Conservation (phyloP, 805 yeast genomes). For the Scheffersomyces lignosus region DNA sequence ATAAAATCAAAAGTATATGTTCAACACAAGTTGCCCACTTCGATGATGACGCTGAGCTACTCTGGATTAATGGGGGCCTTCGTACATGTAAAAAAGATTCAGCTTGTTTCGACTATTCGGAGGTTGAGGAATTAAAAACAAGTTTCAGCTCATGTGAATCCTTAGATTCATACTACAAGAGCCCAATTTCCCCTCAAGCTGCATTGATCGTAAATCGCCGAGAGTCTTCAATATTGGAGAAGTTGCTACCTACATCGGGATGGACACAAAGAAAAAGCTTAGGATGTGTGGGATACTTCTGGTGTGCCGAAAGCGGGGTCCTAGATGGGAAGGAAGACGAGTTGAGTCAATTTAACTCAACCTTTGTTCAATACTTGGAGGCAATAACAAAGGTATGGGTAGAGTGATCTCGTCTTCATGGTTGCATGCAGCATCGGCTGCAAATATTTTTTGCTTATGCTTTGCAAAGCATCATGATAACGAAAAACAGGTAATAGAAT, state of each 20-base stretch:
- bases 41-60: slow-evolving; percentile 12
- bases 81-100: slow-evolving; percentile 19
- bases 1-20: slow-evolving; percentile 14
- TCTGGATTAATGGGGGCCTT: slow-evolving; percentile 34
- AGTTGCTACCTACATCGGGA: neutral
- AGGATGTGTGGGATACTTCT: neutral
- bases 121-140: neutral
- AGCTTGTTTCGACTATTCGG: neutral
- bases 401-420: too few relatives aligned
- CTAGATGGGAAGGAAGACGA: too few relatives aligned
- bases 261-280: neutral
- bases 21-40: slow-evolving; percentile 28
- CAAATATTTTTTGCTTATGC: too few relatives aligned
- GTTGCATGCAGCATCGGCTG: too few relatives aligned
- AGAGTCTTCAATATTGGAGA: neutral
- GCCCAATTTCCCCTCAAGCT: neutral
- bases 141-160: neutral
- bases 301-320: neutral
- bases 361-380: too few relatives aligned
- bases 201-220: neutral
- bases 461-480: too few relatives aligned
- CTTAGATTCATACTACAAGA: neutral
- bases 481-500: too few relatives aligned
- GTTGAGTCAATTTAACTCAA: neutral
- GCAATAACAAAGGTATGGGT: too few relatives aligned